phyloP scores from a whole-genome alignment of 306 rosid genomes.

The Psophocarpus tetragonolobus region DNA sequence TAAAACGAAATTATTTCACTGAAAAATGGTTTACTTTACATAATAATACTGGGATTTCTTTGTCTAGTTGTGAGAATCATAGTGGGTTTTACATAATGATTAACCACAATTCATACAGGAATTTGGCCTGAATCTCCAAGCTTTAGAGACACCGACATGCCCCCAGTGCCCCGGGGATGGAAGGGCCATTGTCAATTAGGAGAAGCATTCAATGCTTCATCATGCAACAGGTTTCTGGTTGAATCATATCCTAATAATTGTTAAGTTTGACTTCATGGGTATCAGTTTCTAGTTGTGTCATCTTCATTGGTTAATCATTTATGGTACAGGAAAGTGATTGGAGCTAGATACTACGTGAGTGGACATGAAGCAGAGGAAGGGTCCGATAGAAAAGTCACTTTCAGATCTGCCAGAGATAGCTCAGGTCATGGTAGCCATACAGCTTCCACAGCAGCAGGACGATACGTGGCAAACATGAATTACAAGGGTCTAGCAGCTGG shows the following conservation, averaged over 20 bases:
- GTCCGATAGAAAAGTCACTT: slow-evolving; percentile 50
- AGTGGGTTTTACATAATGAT: slow-evolving; percentile 1
- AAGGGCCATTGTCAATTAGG: slow-evolving; percentile 69
- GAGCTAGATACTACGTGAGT: slow-evolving; percentile 78
- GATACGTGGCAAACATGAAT: slow-evolving; percentile 62
- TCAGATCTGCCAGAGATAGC: slow-evolving; percentile 77
- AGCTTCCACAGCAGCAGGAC: slow-evolving; percentile 74
- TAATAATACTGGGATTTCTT: background rate
- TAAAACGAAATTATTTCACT: background rate
- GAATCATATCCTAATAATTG: slow-evolving; percentile 17
- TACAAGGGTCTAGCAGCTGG: slow-evolving; percentile 71
- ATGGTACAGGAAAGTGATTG: slow-evolving; percentile 70
- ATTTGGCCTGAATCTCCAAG: slow-evolving; percentile 92
- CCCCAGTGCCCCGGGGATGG: slow-evolving; percentile 67
- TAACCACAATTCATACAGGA: slow-evolving; percentile 48
- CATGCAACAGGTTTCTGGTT: slow-evolving; percentile 71
- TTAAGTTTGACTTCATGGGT: slow-evolving; percentile 10
- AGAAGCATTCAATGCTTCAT: slow-evolving; percentile 78
- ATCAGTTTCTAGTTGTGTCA: slow-evolving; percentile 4
- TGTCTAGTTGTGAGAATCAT: slow-evolving; percentile 3
- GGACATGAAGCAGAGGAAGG: slow-evolving; percentile 75
- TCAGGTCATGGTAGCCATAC: slow-evolving; percentile 87
- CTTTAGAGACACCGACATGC: slow-evolving; percentile 67
- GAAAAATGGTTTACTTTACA: background rate
- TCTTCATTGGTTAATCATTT: slow-evolving; percentile 38